Percentiles rank a stretch among this genome's conserved stretches.
Evolutionary conservation across 139 green algal species (phyloP).

Genomic region (Chlorella ohadii): DNA sequence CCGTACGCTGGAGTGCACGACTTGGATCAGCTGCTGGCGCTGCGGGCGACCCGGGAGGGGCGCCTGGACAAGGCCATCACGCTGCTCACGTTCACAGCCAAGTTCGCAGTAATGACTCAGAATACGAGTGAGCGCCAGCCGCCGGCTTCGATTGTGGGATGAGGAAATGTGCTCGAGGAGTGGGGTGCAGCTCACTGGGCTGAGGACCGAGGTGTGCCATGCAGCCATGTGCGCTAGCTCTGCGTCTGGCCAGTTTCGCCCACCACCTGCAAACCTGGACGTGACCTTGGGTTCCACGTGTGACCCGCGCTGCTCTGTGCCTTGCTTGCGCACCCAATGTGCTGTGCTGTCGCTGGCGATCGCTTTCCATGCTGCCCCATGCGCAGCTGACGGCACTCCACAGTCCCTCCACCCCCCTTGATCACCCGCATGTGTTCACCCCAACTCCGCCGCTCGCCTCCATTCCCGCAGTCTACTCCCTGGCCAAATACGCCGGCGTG

Average conservation of each 20-base stretch:
- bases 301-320: too few relatives aligned
- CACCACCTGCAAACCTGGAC: not conserved
- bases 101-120: not conserved
- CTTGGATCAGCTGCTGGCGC: not conserved
- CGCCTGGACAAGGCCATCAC: not conserved
- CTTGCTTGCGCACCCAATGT: too few relatives aligned
- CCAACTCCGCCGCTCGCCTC: not conserved
- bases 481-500: constrained; percentile 8
- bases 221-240: not conserved
- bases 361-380: too few relatives aligned
- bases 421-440: too few relatives aligned
- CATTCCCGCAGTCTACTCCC: constrained; percentile 15
- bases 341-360: too few relatives aligned
- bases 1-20: not conserved
- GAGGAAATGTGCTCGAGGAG: too few relatives aligned
- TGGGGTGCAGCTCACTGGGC: too few relatives aligned
- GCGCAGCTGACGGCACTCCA: too few relatives aligned
- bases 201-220: too few relatives aligned
- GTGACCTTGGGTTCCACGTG: too few relatives aligned
- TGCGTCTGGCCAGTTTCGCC: not conserved
- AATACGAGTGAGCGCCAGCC: constrained; percentile 28
- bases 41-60: not conserved
- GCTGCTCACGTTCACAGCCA: not conserved
- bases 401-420: too few relatives aligned
- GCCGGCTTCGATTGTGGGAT: too few relatives aligned